phyloP scores from a whole-genome alignment of 805 yeast genomes.

The Candida coquimbonensis region DNA sequence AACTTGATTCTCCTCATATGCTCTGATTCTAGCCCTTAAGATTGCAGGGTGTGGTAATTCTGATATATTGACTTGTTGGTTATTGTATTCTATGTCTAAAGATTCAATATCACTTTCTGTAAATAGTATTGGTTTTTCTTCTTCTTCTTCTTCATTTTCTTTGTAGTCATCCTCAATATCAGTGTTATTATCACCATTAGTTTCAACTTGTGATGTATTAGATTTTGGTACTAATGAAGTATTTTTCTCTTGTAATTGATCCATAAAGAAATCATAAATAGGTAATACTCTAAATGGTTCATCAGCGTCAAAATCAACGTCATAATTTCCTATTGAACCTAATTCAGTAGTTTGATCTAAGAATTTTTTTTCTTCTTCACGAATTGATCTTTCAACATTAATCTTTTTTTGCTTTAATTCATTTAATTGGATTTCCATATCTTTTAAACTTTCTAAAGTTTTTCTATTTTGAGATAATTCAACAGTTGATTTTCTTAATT shows the following conservation, averaged over 20 bases:
- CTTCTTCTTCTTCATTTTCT: background rate
- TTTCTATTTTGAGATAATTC: slow-evolving; percentile 41
- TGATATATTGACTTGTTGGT: slow-evolving; percentile 19
- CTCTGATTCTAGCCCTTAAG: slow-evolving; percentile 70
- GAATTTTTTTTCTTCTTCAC: slow-evolving; percentile 55
- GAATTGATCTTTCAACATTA: slow-evolving; percentile 56
- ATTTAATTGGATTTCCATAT: slow-evolving; percentile 33
- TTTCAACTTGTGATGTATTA: no score
- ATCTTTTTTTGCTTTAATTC: slow-evolving; percentile 48
- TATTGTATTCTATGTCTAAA: slow-evolving; percentile 7
- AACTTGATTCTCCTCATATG: slow-evolving; percentile 67
- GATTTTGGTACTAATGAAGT: no score
- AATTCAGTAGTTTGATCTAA: slow-evolving; percentile 32
- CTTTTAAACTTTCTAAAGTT: slow-evolving; percentile 46
- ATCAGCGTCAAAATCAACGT: slow-evolving; percentile 74
- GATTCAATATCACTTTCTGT: slow-evolving; percentile 5
- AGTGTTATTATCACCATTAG: no score
- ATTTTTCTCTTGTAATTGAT: slow-evolving; percentile 21
- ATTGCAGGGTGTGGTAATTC: slow-evolving; percentile 33
- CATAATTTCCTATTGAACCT: slow-evolving; percentile 33
- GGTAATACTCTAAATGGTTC: slow-evolving; percentile 77
- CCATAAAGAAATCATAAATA: slow-evolving; percentile 48
- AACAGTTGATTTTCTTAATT: slow-evolving; percentile 50
- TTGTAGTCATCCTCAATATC: background rate
- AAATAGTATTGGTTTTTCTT: slow-evolving; percentile 1